These are phyloP conservation scores for Cenchrus fungigraminus DNA, from an alignment of 176 grass and related monocot genomes.

Conservation along the genomic window DNA sequence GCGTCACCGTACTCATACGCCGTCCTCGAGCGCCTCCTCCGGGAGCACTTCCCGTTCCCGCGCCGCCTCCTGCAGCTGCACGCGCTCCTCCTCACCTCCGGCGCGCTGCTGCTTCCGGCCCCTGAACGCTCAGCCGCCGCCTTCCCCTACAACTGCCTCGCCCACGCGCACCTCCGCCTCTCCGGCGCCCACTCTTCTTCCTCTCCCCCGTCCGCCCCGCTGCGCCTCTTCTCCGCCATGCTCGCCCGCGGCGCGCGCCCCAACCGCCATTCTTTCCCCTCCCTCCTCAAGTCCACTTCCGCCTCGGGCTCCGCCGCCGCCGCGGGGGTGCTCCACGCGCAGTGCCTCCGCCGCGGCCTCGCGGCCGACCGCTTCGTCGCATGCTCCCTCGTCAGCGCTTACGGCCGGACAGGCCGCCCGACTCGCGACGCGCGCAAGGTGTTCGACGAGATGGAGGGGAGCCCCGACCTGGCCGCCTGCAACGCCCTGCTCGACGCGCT, in stretches of 20 bases:
- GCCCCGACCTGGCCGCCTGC: constrained; percentile 60
- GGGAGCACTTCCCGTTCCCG: constrained; percentile 44
- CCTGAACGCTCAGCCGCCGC: constrained; percentile 23
- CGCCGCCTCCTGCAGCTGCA: constrained; percentile 62
- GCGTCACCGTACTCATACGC: constrained; percentile 25
- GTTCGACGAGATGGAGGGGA: constrained; percentile 65
- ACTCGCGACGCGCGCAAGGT: constrained; percentile 46
- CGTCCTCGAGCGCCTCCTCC: constrained; percentile 46
- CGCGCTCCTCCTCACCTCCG: constrained; percentile 75
- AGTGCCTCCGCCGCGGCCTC: constrained; percentile 65
- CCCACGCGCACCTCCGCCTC: constrained; percentile 54
- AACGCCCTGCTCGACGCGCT: constrained; percentile 76
- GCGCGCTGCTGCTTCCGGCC: constrained; percentile 47
- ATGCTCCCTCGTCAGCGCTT: constrained; percentile 68
- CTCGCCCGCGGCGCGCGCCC: constrained; percentile 53
- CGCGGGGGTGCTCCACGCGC: constrained; percentile 50
- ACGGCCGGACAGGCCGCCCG: constrained; percentile 30
- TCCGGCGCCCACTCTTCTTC: background rate
- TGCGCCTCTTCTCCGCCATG: constrained; percentile 68
- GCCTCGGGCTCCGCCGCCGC: background rate
- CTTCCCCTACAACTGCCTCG: constrained; percentile 79
- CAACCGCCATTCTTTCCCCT: constrained; percentile 76
- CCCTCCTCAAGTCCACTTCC: constrained; percentile 58
- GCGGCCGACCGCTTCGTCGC: constrained; percentile 56
- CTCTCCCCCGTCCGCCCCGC: constrained; percentile 12